Evolutionary conservation across 2,329 filamentous ascomycete genomes (phyloP).

Genomic region (Aureobasidium sp.): DNA sequence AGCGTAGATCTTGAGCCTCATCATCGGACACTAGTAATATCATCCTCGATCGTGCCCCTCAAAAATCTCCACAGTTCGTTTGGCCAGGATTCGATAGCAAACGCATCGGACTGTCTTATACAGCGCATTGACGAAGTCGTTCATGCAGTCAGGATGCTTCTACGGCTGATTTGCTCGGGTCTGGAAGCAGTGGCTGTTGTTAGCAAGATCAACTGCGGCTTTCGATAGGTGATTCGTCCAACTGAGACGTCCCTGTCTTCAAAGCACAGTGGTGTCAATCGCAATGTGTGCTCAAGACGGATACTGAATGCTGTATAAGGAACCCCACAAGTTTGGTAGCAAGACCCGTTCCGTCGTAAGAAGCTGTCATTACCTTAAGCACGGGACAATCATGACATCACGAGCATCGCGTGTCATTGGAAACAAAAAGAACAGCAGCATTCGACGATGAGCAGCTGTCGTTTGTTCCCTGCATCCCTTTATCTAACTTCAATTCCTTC

Average conservation of each 20-base stretch:
- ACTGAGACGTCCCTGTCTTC: neutral
- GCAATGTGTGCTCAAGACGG: no score
- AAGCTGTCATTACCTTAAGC: slow-evolving; percentile 3
- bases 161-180: no score
- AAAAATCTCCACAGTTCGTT: neutral
- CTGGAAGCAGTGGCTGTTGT: neutral
- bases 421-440: neutral
- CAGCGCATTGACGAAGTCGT: neutral
- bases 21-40: slow-evolving; percentile 1
- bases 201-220: neutral
- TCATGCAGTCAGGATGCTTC: no score
- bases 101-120: neutral
- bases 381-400: neutral
- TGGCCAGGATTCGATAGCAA: neutral
- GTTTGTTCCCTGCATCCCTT: slow-evolving; percentile 6
- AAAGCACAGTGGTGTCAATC: neutral
- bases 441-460: neutral
- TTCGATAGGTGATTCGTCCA: neutral
- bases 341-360: neutral
- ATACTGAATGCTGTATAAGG: neutral
- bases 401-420: neutral
- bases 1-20: neutral
- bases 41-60: neutral
- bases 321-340: neutral
- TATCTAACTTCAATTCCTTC: neutral